Evolutionary conservation across 75 land plant genomes (phyloP), one percentile per base, ranked within the genome.

Genomic region (Sequoia sempervirens): DNA sequence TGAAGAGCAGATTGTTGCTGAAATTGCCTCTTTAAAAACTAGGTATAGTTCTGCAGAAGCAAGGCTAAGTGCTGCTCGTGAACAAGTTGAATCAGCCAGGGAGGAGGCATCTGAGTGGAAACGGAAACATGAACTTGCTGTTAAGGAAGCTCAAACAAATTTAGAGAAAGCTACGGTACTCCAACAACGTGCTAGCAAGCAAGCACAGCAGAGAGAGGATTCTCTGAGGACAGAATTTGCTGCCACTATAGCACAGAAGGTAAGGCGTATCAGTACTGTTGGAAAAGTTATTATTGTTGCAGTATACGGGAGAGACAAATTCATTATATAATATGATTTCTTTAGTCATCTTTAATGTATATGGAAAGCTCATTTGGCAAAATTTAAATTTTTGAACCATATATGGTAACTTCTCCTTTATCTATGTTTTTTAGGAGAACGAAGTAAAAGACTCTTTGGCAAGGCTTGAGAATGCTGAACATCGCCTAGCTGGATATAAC

Each of bases 101-200:
- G 98, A 92, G 36, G 99, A 97, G 87, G 99, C 96, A 54, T 87
- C 86, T 32, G 99, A 97, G 82, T 97, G 98, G 99, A 94, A 89
- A 83, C 83, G 96, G 53, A 97, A 93, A 52, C 92, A 88, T 86
- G 98, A 94, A 11, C 18, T 89, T 66, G 93, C 96, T 50, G 86
- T 90, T 58, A 85, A 84, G 81, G 96, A 96, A 81, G 84, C 94
- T 20, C 94, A 90, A 85, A 72, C 88, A 73, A 90, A 96, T 32
- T 86, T 91, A 7, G 93, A 93, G 80, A 94, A 88, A 76, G 93
- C 94, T 26, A 90, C 92, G 32, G 69, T 84, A 45, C 85, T 92
- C 28, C 92, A 91, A 79, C 98, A 97, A 70, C 96, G 93, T 13
- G 70, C 92, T 64, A 89, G 80, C 79, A 90, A 92, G 88, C 90